Evolutionary conservation across 768 basidiomycete species (phyloP).

Genomic region (Lactarius vividus): DNA sequence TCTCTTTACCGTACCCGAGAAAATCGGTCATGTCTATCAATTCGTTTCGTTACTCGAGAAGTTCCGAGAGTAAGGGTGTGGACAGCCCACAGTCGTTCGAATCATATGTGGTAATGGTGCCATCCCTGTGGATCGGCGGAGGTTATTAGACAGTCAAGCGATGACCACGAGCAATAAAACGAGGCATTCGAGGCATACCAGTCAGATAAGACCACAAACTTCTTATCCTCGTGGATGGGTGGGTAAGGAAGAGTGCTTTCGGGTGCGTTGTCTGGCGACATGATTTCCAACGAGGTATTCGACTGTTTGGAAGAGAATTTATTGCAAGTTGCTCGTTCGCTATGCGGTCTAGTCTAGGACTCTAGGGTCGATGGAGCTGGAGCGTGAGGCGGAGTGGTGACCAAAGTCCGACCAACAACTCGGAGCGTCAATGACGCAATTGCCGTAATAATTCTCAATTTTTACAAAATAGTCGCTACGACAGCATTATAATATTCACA

Average conservation of each 20-base stretch:
- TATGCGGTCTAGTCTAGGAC: neutral
- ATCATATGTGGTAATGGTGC: conserved; percentile 90
- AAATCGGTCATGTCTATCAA: conserved; percentile 82
- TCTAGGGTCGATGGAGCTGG: neutral
- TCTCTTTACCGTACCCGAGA: conserved; percentile 77
- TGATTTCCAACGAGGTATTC: neutral
- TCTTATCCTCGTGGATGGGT: conserved; percentile 72
- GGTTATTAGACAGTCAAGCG: neutral
- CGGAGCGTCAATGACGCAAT: neutral
- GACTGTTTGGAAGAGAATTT: neutral
- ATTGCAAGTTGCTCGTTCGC: neutral
- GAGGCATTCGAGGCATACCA: conserved; percentile 58
- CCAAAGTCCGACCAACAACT: neutral
- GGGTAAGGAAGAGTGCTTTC: conserved; percentile 78
- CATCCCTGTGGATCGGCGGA: conserved; percentile 58
- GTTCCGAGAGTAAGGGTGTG: neutral
- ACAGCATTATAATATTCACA: neutral
- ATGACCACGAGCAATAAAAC: neutral
- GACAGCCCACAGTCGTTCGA: conserved; percentile 80
- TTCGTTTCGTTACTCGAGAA: neutral
- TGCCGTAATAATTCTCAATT: neutral
- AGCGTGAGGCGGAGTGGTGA: neutral
- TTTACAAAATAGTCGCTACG: neutral
- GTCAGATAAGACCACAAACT: conserved; percentile 85
- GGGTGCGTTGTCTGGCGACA: conserved; percentile 35